Evolutionary conservation across 768 basidiomycete genomes (phyloP).

Genomic region (Lactarius tabidus): DNA sequence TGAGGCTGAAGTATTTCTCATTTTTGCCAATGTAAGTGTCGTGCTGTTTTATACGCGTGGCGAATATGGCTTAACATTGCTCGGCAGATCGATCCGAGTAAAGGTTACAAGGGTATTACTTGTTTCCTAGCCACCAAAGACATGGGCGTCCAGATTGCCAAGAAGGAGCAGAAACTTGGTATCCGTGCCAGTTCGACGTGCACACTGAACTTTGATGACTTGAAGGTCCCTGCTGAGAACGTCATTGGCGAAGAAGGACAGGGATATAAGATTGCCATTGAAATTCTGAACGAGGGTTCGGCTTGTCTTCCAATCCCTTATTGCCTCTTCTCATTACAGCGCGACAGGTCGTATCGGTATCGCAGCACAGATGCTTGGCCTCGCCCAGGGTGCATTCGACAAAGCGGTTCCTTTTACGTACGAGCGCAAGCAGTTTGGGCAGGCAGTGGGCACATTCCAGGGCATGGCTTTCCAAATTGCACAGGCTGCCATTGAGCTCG

Average conservation of each 20-base stretch:
- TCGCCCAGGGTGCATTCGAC: conserved; percentile 96
- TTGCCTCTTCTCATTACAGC: neutral
- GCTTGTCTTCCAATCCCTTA: neutral
- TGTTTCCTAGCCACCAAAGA: conserved; percentile 96
- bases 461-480: conserved; percentile 96
- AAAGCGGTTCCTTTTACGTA: conserved; percentile 95
- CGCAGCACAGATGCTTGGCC: conserved; percentile 97
- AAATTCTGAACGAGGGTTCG: conserved; percentile 88
- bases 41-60: neutral
- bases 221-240: conserved; percentile 82
- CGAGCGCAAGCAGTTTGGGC: conserved; percentile 91
- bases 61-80: neutral
- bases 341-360: conserved; percentile 83
- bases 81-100: conserved; percentile 69
- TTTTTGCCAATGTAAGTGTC: conserved; percentile 85
- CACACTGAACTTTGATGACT: conserved; percentile 89
- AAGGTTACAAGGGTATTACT: conserved; percentile 99
- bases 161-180: conserved; percentile 98
- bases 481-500: conserved; percentile 83
- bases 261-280: conserved; percentile 97
- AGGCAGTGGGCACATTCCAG: conserved; percentile 91
- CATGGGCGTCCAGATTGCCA: conserved; percentile 95
- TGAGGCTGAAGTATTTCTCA: conserved; percentile 87
- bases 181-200: conserved; percentile 97
- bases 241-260: conserved; percentile 88